Conservation (phyloP, 805 yeast genomes). For the Tetrapisispora fleetii region DNA sequence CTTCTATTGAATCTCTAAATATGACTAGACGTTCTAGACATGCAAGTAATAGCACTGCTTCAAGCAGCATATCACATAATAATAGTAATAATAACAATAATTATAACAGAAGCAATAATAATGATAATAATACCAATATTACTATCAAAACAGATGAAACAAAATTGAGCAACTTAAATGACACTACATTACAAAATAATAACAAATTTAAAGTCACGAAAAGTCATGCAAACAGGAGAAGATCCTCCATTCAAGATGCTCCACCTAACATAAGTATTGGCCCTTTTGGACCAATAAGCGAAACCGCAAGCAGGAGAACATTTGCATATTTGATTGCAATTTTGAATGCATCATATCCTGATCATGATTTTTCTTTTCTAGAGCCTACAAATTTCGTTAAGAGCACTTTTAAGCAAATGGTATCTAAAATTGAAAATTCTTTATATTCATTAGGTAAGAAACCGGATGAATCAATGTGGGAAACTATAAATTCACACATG, state of each 20-base stretch:
- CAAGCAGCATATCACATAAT: conserved; percentile 15
- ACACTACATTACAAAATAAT: neutral
- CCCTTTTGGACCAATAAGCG: conserved; percentile 89
- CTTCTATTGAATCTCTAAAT: conserved; percentile 20
- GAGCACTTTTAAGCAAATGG: conserved; percentile 39
- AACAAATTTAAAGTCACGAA: conserved; percentile 3
- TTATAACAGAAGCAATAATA: neutral
- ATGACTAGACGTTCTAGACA: neutral
- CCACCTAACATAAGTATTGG: conserved; percentile 30
- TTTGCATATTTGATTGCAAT: conserved; percentile 88
- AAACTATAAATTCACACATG: conserved; percentile 72
- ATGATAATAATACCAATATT: neutral
- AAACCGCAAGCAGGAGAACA: conserved; percentile 75
- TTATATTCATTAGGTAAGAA: conserved; percentile 55
- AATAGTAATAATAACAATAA: neutral
- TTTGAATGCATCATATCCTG: conserved; percentile 87
- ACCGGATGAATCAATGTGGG: conserved; percentile 73
- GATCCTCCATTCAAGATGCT: conserved; percentile 23
- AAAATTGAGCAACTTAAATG: neutral
- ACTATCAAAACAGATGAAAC: neutral
- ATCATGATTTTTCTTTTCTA: conserved; percentile 82
- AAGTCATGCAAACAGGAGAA: conserved; percentile 12
- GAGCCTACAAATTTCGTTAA: conserved; percentile 69
- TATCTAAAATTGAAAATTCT: conserved; percentile 65
- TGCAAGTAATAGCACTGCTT: conserved; percentile 11